phyloP scores from a whole-genome alignment of 495 filamentous ascomycete genomes.

The Neurospora sp. region DNA sequence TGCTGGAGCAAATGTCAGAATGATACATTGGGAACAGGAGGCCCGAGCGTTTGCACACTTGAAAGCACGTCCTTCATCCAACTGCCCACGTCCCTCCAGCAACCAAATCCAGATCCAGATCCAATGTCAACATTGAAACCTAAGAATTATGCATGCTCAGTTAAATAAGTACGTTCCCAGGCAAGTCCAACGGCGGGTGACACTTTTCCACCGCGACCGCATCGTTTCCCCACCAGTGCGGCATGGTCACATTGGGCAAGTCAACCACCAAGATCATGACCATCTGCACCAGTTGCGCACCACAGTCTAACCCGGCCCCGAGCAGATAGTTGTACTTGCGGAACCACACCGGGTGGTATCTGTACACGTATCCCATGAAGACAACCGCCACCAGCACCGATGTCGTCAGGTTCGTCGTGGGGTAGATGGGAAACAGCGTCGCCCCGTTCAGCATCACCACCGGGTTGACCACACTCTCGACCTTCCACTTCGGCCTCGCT shows the following conservation, averaged over 20 bases:
- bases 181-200: conserved; percentile 1
- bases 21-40: no score
- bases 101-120: no score
- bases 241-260: conserved; percentile 2
- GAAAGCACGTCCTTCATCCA: no score
- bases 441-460: conserved; percentile 12
- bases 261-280: conserved; percentile 9
- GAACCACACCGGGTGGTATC: conserved; percentile 11
- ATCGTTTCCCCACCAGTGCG: conserved; percentile 13
- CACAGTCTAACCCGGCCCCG: conserved; percentile 43
- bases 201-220: conserved; percentile 1
- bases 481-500: conserved; percentile 4
- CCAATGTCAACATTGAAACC: no score
- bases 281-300: conserved; percentile 20
- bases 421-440: conserved; percentile 9
- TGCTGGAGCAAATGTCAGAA: no score
- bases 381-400: conserved; percentile 4
- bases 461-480: conserved; percentile 5
- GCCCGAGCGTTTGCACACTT: neutral
- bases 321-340: conserved; percentile 45
- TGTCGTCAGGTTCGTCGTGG: conserved; percentile 8
- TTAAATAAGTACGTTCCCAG: no score
- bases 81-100: no score
- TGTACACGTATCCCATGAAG: conserved; percentile 12
- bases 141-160: no score